These are phyloP conservation scores for Naganishia kalamii DNA, from an alignment of 768 basidiomycete species.

Conservation along the genomic window DNA sequence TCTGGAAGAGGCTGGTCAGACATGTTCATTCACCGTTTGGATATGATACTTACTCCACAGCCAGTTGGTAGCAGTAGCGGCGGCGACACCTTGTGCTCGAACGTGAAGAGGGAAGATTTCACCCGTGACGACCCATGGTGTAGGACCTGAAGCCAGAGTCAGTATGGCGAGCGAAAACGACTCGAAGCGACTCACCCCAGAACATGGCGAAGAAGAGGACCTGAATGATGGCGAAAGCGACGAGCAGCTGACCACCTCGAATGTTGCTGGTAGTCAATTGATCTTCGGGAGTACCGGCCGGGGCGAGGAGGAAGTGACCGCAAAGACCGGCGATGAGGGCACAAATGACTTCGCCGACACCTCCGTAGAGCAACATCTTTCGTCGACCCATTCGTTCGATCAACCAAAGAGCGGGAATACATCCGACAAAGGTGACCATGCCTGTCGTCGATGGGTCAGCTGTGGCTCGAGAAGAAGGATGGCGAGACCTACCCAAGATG, in stretches of 20 bases:
- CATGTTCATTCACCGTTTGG: constrained; percentile 24
- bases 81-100: constrained; percentile 67
- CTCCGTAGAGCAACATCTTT: constrained; percentile 64
- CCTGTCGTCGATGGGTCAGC: constrained; percentile 52
- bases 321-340: constrained; percentile 56
- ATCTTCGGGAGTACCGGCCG: constrained; percentile 51
- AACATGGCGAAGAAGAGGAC: constrained; percentile 66
- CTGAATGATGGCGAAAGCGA: constrained; percentile 71
- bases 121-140: constrained; percentile 27
- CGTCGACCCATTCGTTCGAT: constrained; percentile 73
- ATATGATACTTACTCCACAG: constrained; percentile 35
- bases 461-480: constrained; percentile 43
- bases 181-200: constrained; percentile 53
- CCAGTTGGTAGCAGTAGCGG: constrained; percentile 60
- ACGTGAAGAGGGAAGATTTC: constrained; percentile 77
- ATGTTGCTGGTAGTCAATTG: constrained; percentile 52
- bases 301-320: constrained; percentile 63
- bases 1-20: neutral
- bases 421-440: constrained; percentile 63
- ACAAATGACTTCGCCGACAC: constrained; percentile 54
- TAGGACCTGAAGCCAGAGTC: constrained; percentile 22
- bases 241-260: constrained; percentile 60
- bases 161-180: neutral
- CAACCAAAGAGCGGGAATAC: constrained; percentile 62
- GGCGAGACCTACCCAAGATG: constrained; percentile 9